Evolutionary conservation across 2,329 filamentous ascomycete species (phyloP).

Genomic region (Ophiostoma australiae): DNA sequence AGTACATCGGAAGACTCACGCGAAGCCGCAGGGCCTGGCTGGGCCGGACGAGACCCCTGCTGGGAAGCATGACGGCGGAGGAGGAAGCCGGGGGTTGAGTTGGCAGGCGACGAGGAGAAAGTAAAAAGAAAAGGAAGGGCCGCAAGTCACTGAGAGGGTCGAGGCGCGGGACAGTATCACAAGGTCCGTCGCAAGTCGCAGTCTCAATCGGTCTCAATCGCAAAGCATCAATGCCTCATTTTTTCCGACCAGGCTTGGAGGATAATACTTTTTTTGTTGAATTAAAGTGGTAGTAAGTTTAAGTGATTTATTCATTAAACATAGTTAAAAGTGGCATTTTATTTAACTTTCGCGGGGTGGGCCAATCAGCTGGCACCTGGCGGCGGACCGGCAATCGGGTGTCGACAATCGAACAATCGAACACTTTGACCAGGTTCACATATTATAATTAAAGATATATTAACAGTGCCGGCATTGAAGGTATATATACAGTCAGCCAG

Average conservation of each 20-base stretch:
- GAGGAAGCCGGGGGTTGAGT: neutral
- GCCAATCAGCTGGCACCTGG: constrained; percentile 13
- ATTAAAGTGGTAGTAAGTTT: neutral
- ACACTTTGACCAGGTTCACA: neutral
- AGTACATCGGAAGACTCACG: constrained; percentile 29
- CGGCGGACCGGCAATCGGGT: neutral
- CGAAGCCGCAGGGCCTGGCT: constrained; percentile 41
- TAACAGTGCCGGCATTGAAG: neutral
- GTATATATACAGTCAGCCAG: neutral
- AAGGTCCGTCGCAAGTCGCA: constrained; percentile 9
- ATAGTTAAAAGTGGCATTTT: neutral
- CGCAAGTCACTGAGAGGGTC: neutral
- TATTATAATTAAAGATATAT: neutral
- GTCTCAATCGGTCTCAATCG: neutral
- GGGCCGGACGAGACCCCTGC: constrained; percentile 48
- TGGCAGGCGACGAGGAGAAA: neutral
- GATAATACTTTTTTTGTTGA: constrained; percentile 4
- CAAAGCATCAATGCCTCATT: constrained; percentile 1
- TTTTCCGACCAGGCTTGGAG: neutral
- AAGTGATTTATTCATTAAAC: neutral
- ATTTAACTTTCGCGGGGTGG: constrained; percentile 11
- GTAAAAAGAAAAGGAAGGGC: neutral
- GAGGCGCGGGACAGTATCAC: neutral
- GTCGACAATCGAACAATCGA: neutral
- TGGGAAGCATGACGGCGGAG: constrained; percentile 47